Evolutionary conservation across 2,329 filamentous ascomycete genomes (phyloP).

Genomic region (Metarhizium rileyi): DNA sequence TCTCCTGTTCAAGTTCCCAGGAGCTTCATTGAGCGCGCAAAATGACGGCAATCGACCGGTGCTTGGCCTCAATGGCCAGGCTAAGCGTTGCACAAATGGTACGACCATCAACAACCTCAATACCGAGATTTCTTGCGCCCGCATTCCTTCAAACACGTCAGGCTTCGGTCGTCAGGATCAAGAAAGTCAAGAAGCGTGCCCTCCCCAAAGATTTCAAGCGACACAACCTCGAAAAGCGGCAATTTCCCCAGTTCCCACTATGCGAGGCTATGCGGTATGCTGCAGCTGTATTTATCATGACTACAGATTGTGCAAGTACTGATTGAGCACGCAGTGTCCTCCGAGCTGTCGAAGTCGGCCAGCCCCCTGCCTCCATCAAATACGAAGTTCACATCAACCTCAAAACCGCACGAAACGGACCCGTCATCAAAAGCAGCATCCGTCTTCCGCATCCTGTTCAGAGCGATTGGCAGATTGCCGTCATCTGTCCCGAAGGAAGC

Average conservation of each 20-base stretch:
- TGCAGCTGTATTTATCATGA: background rate
- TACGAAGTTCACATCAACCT: conserved; percentile 85
- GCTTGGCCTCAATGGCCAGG: conserved; percentile 44
- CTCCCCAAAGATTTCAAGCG: conserved; percentile 56
- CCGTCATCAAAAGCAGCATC: conserved; percentile 78
- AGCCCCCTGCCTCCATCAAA: conserved; percentile 61
- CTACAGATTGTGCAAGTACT: background rate
- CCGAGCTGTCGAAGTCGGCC: conserved; percentile 84
- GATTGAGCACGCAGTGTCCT: conserved; percentile 55
- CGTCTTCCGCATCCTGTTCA: conserved; percentile 83
- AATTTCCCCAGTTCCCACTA: conserved; percentile 61
- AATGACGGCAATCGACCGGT: conserved; percentile 45
- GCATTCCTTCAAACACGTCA: conserved; percentile 34
- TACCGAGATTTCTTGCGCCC: conserved; percentile 42
- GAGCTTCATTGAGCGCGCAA: conserved; percentile 14
- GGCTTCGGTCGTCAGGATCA: conserved; percentile 31
- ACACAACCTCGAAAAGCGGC: conserved; percentile 55
- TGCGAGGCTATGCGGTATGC: conserved; percentile 85
- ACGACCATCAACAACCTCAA: conserved; percentile 32
- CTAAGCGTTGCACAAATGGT: conserved; percentile 32
- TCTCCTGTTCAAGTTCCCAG: background rate
- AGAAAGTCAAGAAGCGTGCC: conserved; percentile 46
- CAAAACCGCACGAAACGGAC: conserved; percentile 74
- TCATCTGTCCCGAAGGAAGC: conserved; percentile 79
- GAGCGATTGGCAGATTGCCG: conserved; percentile 79